Conservation (phyloP, 768 basidiomycete species). For the Lepiota brunneoincarnata region DNA sequence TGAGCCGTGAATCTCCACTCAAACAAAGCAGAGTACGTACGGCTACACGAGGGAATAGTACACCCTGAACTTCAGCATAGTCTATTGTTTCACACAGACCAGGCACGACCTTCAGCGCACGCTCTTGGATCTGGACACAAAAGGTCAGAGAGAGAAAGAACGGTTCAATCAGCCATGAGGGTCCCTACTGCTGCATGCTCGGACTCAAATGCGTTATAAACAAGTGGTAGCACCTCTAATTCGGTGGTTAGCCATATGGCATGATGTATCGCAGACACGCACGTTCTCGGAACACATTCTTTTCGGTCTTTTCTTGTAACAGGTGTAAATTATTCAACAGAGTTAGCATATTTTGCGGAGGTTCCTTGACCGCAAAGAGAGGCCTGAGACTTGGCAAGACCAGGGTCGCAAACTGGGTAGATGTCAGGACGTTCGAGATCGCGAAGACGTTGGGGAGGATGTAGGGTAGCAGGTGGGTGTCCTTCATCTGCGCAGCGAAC, state of each 20-base stretch:
- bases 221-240: slow-evolving; percentile 90
- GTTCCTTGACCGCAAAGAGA: slow-evolving; percentile 87
- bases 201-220: slow-evolving; percentile 95
- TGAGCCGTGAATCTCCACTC: background rate
- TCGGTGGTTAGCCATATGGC: background rate
- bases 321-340: slow-evolving; percentile 85
- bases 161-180: background rate
- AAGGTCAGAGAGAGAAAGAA: slow-evolving; percentile 1
- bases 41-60: slow-evolving; percentile 91
- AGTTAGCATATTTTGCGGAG: slow-evolving; percentile 96
- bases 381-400: slow-evolving; percentile 90
- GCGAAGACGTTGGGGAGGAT: slow-evolving; percentile 94
- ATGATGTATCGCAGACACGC: slow-evolving; percentile 25
- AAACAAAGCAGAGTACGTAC: slow-evolving; percentile 33
- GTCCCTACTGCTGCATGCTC: slow-evolving; percentile 75
- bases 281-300: slow-evolving; percentile 87
- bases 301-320: slow-evolving; percentile 88
- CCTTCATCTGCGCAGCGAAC: slow-evolving; percentile 74
- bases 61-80: slow-evolving; percentile 90
- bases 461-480: slow-evolving; percentile 88
- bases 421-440: slow-evolving; percentile 75
- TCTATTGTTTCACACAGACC: slow-evolving; percentile 90
- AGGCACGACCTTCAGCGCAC: slow-evolving; percentile 80
- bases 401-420: slow-evolving; percentile 73
- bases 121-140: slow-evolving; percentile 76